phyloP scores from a whole-genome alignment of 179 eudicot genomes.

The Actinidia arguta region DNA sequence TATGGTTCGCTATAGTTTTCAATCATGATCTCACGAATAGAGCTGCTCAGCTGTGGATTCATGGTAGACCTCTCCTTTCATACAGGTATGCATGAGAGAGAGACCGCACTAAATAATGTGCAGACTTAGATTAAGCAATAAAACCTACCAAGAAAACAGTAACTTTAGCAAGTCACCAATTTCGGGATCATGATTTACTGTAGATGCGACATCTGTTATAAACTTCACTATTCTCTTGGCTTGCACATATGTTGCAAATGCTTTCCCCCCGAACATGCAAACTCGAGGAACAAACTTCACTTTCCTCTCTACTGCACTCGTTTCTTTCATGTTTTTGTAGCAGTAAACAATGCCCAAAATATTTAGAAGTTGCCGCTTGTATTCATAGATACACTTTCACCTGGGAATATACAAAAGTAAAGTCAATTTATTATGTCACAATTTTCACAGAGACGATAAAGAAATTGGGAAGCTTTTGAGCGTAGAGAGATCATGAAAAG shows the following conservation, averaged over 20 bases:
- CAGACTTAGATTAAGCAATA: neutral
- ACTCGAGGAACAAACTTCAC: constrained; percentile 79
- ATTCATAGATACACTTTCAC: constrained; percentile 95
- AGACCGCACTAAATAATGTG: too few species aligned
- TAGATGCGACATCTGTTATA: constrained; percentile 89
- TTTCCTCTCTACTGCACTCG: constrained; percentile 68
- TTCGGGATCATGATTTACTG: constrained; percentile 86
- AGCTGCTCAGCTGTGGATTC: too few species aligned
- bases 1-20: neutral
- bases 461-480: neutral
- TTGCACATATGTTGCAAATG: constrained; percentile 92
- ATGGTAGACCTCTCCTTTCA: neutral
- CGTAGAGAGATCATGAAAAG: neutral
- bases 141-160: constrained; percentile 11
- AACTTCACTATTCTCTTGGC: constrained; percentile 97
- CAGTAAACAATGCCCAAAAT: constrained; percentile 91
- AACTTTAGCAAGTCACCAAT: constrained; percentile 93
- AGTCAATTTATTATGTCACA: constrained; percentile 1
- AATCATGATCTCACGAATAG: neutral
- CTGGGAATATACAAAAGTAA: constrained; percentile 40
- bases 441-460: neutral
- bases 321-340: constrained; percentile 95
- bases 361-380: constrained; percentile 89
- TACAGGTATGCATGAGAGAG: too few species aligned
- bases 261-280: constrained; percentile 97